Evolutionary conservation across 805 yeast species (phyloP).

Genomic region (Metschnikowia orientalis): DNA sequence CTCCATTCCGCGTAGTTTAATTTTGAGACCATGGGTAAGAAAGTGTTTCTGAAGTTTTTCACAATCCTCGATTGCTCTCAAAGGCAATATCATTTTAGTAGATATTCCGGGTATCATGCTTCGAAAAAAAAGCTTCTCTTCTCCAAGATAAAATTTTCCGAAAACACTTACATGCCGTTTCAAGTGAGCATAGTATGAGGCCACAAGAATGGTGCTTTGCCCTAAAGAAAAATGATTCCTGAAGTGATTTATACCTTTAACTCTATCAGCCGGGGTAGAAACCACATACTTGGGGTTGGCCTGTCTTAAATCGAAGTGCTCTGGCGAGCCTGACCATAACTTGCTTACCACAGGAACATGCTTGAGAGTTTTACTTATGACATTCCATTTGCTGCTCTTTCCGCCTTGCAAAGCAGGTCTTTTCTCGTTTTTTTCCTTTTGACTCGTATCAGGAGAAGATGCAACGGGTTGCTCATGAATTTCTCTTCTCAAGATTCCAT

Average conservation of each 20-base stretch:
- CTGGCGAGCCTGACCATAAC: slow-evolving; percentile 56
- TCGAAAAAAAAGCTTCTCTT: slow-evolving; percentile 68
- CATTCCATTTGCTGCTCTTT: slow-evolving; percentile 11
- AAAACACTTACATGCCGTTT: slow-evolving; percentile 71
- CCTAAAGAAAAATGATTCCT: slow-evolving; percentile 61
- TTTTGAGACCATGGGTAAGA: slow-evolving; percentile 59
- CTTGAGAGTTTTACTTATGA: slow-evolving; percentile 23
- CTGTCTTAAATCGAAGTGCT: slow-evolving; percentile 47
- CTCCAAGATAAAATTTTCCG: slow-evolving; percentile 77
- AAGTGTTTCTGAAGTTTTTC: slow-evolving; percentile 27
- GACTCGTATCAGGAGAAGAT: slow-evolving; percentile 1
- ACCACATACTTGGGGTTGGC: slow-evolving; percentile 49
- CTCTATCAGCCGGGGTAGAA: slow-evolving; percentile 39
- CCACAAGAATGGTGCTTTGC: slow-evolving; percentile 46
- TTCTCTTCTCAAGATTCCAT: not conserved
- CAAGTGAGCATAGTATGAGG: slow-evolving; percentile 68
- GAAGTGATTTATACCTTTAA: slow-evolving; percentile 53
- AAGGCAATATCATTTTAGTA: slow-evolving; percentile 80
- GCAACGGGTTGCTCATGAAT: not conserved
- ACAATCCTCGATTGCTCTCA: slow-evolving; percentile 65
- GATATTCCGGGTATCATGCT: slow-evolving; percentile 73
- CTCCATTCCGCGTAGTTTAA: slow-evolving; percentile 70
- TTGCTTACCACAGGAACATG: slow-evolving; percentile 28
- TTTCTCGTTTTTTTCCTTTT: not conserved
- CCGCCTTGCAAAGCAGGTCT: slow-evolving; percentile 2